A percentile compares a stretch with the other conserved stretches of the same genome.
phyloP scores from a whole-genome alignment of 2,329 filamentous ascomycete species.

The Emergomyces orientalis region DNA sequence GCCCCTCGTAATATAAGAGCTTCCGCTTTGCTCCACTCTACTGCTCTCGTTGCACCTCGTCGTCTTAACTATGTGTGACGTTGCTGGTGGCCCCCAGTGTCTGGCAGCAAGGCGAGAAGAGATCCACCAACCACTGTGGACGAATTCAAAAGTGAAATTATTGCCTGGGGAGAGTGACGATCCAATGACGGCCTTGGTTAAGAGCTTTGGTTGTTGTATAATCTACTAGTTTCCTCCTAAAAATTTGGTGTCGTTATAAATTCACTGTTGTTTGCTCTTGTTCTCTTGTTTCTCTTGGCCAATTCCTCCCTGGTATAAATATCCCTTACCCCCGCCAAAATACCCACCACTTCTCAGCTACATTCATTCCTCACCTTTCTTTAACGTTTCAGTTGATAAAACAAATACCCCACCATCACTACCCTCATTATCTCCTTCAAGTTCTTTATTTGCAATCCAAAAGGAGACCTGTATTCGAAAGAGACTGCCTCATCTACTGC shows the following conservation, averaged over 20 bases:
- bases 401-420: neutral
- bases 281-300: neutral
- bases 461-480: neutral
- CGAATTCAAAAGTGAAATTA: neutral
- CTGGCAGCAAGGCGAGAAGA: neutral
- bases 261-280: neutral
- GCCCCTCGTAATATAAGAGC: neutral
- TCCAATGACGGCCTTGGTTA: neutral
- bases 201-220: neutral
- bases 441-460: neutral
- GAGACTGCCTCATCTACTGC: neutral
- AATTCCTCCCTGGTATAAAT: neutral
- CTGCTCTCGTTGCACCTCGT: neutral
- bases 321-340: neutral
- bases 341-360: neutral
- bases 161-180: neutral
- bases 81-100: neutral
- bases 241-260: neutral
- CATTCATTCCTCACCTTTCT: neutral
- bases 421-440: neutral
- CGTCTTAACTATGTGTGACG: neutral
- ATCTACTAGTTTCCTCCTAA: neutral
- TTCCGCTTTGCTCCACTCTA: neutral
- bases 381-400: neutral
- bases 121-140: neutral